Evolutionary conservation across 257 asterid species (phyloP), one percentile per base, ranked within the genome.

Genomic region (Leptodermis oblonga): DNA sequence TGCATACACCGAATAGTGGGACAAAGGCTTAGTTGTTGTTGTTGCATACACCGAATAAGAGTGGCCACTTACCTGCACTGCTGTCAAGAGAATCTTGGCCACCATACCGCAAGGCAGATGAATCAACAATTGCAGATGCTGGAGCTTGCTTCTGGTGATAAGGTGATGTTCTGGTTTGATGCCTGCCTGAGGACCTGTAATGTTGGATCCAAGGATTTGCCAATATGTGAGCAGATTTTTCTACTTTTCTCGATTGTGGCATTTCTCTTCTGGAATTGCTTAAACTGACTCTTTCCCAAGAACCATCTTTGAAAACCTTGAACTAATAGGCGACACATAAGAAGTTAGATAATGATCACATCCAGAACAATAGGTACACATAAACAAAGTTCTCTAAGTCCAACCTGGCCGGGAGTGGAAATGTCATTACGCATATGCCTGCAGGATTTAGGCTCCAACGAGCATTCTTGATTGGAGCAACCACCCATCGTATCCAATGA

Each of bases 291-390:
- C 79, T 86, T 48, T 80, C 78, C 89, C 86, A 82, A 78, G 74
- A 76, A 30, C 93, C 93, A 48, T 82, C 85, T 33, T 74, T 87
- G 67, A 82, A 80, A 69, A 79, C 86, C 87, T 89, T 89, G 80
- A 80, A 85, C 96, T 89, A 71, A 42, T 43, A 61, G 7, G 69
- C 10, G 15, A 22, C 5, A 73, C 11, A 76, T 1, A 67, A 33
- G 39, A 62, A 15, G 69, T n/a, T 39, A 55, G 43, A 39, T 26
- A 42, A 68, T 18, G 2, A 39, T 23, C 20, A 28, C 58, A 45
- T 18, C 22, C 4, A 61, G 30, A 58, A 2, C 39, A 22, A 61
- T 41, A 6, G 22, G 48, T 1, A 45, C 9, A 26, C 30, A 3
- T 17, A 22, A 30, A 5, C 7, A n/a, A n/a, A 64, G 36, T 23